These are phyloP conservation scores for Vicia sativa DNA, from an alignment of 306 rosid genomes.

Conservation along the genomic window DNA sequence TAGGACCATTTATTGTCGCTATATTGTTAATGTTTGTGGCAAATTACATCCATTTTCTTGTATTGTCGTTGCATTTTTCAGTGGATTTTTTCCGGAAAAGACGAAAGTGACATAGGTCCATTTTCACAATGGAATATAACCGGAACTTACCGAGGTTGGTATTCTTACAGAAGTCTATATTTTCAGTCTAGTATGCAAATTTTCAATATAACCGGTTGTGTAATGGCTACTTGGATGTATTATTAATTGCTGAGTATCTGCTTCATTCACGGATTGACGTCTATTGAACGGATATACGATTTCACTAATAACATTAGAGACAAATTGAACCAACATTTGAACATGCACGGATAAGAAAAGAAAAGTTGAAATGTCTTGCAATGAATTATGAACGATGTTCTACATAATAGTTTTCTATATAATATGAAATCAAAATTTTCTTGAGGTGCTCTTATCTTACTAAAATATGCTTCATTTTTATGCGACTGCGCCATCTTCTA, in stretches of 20 bases:
- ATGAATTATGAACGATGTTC: neutral
- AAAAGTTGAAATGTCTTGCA: constrained; percentile 7
- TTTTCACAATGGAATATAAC: constrained; percentile 92
- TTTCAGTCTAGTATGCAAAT: too few species aligned
- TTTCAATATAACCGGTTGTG: too few species aligned
- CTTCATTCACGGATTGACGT: constrained; percentile 28
- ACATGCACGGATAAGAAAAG: neutral
- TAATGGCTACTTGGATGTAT: constrained; percentile 15
- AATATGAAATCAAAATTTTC: neutral
- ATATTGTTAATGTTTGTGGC: constrained; percentile 12
- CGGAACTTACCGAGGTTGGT: constrained; percentile 95
- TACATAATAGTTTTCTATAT: neutral
- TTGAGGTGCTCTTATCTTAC: constrained; percentile 3
- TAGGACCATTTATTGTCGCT: constrained; percentile 4
- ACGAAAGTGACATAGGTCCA: constrained; percentile 81
- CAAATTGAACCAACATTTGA: neutral
- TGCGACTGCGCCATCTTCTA: constrained; percentile 17
- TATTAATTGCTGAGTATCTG: constrained; percentile 15
- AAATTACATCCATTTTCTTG: constrained; percentile 32
- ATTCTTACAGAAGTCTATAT: constrained; percentile 23
- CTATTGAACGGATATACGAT: constrained; percentile 7
- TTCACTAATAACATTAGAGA: constrained; percentile 9
- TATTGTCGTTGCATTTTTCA: constrained; percentile 58
- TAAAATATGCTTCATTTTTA: constrained; percentile 31
- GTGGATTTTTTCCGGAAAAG: constrained; percentile 88